Conservation (phyloP, 805 yeast genomes). For the Kazachstania martiniae region DNA sequence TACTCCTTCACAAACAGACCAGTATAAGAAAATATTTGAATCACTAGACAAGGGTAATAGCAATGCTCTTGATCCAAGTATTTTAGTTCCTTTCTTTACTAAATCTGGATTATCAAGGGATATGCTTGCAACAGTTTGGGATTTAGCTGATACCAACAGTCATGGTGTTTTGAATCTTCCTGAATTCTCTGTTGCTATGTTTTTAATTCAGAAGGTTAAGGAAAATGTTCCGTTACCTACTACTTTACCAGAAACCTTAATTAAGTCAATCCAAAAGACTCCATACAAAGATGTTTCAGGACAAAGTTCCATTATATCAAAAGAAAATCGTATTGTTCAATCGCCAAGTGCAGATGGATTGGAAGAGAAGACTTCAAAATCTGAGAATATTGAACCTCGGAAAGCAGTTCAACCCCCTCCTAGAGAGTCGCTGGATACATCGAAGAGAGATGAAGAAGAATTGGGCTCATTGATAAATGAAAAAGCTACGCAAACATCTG, state of each 20-base stretch:
- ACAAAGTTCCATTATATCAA: neutral
- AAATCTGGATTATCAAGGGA: slow-evolving; percentile 80
- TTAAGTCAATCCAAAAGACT: slow-evolving; percentile 3
- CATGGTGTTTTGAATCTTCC: slow-evolving; percentile 65
- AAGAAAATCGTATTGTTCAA: neutral
- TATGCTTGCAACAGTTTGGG: slow-evolving; percentile 84
- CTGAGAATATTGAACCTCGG: neutral
- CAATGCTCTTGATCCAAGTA: slow-evolving; percentile 60
- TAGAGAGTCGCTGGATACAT: no score
- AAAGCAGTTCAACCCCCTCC: neutral
- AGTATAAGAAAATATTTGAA: slow-evolving; percentile 69
- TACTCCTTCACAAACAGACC: slow-evolving; percentile 53
- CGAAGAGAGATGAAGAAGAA: no score
- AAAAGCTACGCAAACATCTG: slow-evolving; percentile 15
- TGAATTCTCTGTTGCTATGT: slow-evolving; percentile 91
- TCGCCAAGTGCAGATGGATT: slow-evolving; percentile 1
- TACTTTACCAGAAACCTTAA: slow-evolving; percentile 23
- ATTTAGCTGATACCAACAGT: slow-evolving; percentile 77
- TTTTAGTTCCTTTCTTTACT: slow-evolving; percentile 80
- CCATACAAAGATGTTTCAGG: neutral
- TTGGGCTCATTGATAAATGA: no score
- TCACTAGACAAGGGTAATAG: slow-evolving; percentile 52
- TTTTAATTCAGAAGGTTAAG: slow-evolving; percentile 70
- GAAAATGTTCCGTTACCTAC: slow-evolving; percentile 40
- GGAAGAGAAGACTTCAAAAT: no score